Base-by-base conservation (phyloP, 352 stramenopile genomes). In the Globisporangium paroecandrum region DNA sequence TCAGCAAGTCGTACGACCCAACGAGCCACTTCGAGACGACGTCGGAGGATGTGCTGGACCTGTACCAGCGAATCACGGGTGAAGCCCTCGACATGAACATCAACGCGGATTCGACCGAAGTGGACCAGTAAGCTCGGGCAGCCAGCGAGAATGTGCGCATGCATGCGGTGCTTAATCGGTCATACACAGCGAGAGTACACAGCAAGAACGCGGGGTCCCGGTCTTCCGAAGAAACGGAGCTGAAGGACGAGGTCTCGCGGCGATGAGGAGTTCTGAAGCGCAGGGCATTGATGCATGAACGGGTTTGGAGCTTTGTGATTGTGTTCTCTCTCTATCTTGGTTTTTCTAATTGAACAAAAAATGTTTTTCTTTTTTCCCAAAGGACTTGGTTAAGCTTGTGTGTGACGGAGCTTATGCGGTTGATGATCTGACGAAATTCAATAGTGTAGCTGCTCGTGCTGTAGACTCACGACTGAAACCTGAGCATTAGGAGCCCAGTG, bases 31-130 rank as follows among this genome's bases (percentile, higher is more conserved):
- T 99, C 82, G 97, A 99, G 86, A 96, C 89, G 34, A 97, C 97
- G 72, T 97, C 94, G 46, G 90, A 98, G 29, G 97, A 99, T 75
- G 94, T 99, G 66, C 78, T 99, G 64, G 89, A 91, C 74, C 77
- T 99, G 64, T 99, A 99, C 88, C 94, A 99, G 83, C 89, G 97
- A 69, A 98, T 99, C 66, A 99, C 97, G 66, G 97, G 97, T 62
- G 90, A 99, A 77, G 84, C 97, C 49, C 82, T 99, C 54, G 97
- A 99, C 82, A 98, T 99, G 91, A 98, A 90, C 79, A 99, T 98
- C 78, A 98, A 98, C 81, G 94, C 94, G 58, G 94, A 98, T 78
- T 90, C 88, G 74, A 98, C 97, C 32, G 94, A 99, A 63, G 90
- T 93, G 64, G 94, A 98, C 74, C 95, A 98, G 77, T 97, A 90